These are phyloP conservation scores for Casuarina equisetifolia DNA, from an alignment of 306 rosid genomes.

Conservation along the genomic window DNA sequence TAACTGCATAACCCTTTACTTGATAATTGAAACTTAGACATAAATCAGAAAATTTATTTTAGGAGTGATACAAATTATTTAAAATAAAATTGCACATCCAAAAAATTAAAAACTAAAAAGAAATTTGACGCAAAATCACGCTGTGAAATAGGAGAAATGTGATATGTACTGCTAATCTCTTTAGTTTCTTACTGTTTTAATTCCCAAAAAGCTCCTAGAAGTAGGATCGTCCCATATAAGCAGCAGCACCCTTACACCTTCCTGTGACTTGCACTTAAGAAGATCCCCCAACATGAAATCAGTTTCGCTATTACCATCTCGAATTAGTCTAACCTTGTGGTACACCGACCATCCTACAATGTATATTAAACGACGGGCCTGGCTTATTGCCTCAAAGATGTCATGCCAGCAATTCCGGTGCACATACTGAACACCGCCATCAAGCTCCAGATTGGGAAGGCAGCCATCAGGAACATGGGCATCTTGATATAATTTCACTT, in stretches of 20 bases:
- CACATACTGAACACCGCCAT: constrained; percentile 43
- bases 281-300: constrained; percentile 63
- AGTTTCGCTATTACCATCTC: constrained; percentile 39
- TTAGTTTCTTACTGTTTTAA: constrained; percentile 51
- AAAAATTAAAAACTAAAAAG: neutral
- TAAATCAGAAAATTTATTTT: neutral
- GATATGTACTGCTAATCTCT: constrained; percentile 10
- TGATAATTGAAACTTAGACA: neutral
- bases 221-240: constrained; percentile 97
- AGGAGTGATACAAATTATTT: neutral
- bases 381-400: constrained; percentile 63
- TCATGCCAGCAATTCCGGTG: constrained; percentile 73
- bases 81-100: neutral
- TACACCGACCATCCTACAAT: constrained; percentile 91
- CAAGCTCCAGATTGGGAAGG: constrained; percentile 55
- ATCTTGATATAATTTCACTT: constrained; percentile 82
- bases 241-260: constrained; percentile 85
- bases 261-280: constrained; percentile 77
- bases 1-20: neutral
- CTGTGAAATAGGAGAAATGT: neutral
- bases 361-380: constrained; percentile 69
- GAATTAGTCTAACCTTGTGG: constrained; percentile 62
- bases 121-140: neutral
- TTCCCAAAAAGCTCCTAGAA: constrained; percentile 66
- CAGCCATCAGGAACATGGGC: constrained; percentile 66